phyloP scores from a whole-genome alignment of 805 yeast species.

The Cyberlindnera japonica region DNA sequence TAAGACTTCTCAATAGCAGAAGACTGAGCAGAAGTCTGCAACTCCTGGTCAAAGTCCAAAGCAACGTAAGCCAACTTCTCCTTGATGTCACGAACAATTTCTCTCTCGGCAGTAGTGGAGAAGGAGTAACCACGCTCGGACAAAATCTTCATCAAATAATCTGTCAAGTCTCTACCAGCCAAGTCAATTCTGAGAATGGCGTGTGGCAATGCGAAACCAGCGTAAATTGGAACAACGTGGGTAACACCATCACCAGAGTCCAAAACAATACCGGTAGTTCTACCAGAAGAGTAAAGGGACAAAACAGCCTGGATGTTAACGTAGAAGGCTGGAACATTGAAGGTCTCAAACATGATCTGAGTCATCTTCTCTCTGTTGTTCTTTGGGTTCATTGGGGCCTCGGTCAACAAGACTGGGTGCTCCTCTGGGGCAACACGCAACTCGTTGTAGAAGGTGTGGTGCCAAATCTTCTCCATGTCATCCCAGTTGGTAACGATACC shows the following conservation, averaged over 20 bases:
- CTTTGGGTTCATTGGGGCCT: slow-evolving; percentile 99
- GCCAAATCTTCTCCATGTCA: slow-evolving; percentile 99
- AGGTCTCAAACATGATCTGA: slow-evolving; percentile 97
- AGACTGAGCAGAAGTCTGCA: slow-evolving; percentile 98
- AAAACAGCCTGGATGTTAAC: slow-evolving; percentile 98
- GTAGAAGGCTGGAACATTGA: slow-evolving; percentile 99
- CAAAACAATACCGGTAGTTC: slow-evolving; percentile 99
- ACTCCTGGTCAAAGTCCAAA: slow-evolving; percentile 97
- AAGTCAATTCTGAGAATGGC: slow-evolving; percentile 98
- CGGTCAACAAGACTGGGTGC: slow-evolving; percentile 98
- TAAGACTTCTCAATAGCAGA: slow-evolving; percentile 97
- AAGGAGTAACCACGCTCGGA: slow-evolving; percentile 98
- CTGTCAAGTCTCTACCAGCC: slow-evolving; percentile 99
- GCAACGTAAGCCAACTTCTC: slow-evolving; percentile 99
- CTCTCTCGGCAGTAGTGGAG: slow-evolving; percentile 99
- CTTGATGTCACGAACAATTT: slow-evolving; percentile 84
- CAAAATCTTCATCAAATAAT: slow-evolving; percentile 96
- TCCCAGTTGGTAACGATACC: slow-evolving; percentile 99
- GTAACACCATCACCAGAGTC: slow-evolving; percentile 99
- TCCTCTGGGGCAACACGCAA: slow-evolving; percentile 99
- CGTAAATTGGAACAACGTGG: slow-evolving; percentile 99
- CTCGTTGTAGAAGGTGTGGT: slow-evolving; percentile 99
- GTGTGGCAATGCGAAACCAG: slow-evolving; percentile 99
- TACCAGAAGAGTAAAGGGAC: slow-evolving; percentile 98
- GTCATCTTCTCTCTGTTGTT: slow-evolving; percentile 99